Conservation (phyloP, 306 rosid species). For the Vigna trinervia region DNA sequence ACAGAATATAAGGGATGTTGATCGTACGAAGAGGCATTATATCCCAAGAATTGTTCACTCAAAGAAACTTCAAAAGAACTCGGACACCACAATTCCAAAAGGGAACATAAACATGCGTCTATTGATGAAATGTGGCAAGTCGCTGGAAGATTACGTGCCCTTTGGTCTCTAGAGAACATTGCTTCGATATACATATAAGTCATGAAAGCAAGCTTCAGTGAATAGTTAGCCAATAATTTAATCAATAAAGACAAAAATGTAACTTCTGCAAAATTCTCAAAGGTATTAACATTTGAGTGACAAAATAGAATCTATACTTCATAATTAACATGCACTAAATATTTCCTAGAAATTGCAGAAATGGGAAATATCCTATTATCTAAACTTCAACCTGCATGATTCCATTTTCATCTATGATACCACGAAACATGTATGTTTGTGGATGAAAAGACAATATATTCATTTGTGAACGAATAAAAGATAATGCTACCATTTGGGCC, state of each 20-base stretch:
- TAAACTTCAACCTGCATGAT: constrained; percentile 30
- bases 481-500: constrained; percentile 23
- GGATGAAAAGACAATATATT: constrained; percentile 5
- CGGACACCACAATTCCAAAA: constrained; percentile 23
- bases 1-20: constrained; percentile 34
- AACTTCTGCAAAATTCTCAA: constrained; percentile 6
- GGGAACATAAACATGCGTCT: not conserved
- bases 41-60: constrained; percentile 32
- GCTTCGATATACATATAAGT: constrained; percentile 26
- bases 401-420: constrained; percentile 10
- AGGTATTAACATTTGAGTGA: not conserved
- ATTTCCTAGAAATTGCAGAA: constrained; percentile 19
- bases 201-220: constrained; percentile 29
- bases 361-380: not conserved
- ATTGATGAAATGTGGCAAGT: constrained; percentile 6
- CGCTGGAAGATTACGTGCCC: constrained; percentile 20
- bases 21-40: not conserved
- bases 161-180: constrained; percentile 20
- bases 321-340: not conserved
- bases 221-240: constrained; percentile 26
- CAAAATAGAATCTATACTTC: not conserved
- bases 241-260: constrained; percentile 20
- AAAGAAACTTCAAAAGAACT: constrained; percentile 4
- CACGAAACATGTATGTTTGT: constrained; percentile 15
- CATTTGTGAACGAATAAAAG: constrained; percentile 5